Conservation (phyloP, 2,329 filamentous ascomycete genomes). For the Endoconidiophora laricicola region DNA sequence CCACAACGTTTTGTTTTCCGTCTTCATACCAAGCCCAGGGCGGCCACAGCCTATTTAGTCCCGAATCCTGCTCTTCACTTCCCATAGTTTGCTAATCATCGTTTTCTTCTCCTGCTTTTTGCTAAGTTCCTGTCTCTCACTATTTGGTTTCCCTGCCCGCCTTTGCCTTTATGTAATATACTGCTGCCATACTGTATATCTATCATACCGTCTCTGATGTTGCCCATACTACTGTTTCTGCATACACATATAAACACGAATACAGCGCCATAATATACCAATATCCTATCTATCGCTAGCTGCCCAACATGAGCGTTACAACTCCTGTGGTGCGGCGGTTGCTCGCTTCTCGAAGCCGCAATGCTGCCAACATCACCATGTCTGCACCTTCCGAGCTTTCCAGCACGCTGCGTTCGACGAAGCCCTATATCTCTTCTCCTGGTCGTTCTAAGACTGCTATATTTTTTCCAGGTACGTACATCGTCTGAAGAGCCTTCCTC, state of each 20-base stretch:
- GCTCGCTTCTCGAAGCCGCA: constrained; percentile 7
- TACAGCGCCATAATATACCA: neutral
- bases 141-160: too few relatives aligned
- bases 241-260: neutral
- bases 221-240: too few relatives aligned
- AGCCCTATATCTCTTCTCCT: constrained; percentile 6
- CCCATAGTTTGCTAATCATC: too few relatives aligned
- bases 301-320: constrained; percentile 5
- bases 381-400: constrained; percentile 4
- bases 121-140: too few relatives aligned
- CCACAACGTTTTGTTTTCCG: too few relatives aligned
- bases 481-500: neutral
- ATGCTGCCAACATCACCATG: neutral
- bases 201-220: too few relatives aligned
- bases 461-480: constrained; percentile 38
- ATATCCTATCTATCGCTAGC: constrained; percentile 1
- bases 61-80: too few relatives aligned
- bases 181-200: too few relatives aligned
- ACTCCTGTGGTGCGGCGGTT: constrained; percentile 12
- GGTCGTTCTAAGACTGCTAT: constrained; percentile 32
- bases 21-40: too few relatives aligned
- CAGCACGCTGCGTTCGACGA: constrained; percentile 5
- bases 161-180: too few relatives aligned
- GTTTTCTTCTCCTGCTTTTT: too few relatives aligned
- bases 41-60: too few relatives aligned